These are phyloP conservation scores for Calonectria henricotiae DNA, from an alignment of 2,329 filamentous ascomycete genomes.

Conservation along the genomic window DNA sequence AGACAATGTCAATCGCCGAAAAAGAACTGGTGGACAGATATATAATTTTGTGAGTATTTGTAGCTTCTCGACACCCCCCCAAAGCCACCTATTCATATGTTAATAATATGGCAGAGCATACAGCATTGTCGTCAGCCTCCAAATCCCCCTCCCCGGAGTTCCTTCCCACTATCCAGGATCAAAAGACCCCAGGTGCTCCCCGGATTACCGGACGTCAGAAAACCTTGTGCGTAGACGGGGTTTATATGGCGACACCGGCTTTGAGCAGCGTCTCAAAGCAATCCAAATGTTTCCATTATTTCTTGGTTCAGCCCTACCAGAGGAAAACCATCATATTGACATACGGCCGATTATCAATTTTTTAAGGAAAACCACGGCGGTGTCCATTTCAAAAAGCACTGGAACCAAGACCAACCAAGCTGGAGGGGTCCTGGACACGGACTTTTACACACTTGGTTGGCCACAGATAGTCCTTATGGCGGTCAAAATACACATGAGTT, in stretches of 20 bases:
- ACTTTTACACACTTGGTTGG: neutral
- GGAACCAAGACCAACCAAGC: neutral
- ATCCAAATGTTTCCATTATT: conserved; percentile 18
- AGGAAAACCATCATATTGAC: neutral
- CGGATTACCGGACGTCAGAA: neutral
- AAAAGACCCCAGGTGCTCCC: neutral
- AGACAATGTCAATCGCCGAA: neutral
- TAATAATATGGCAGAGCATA: neutral
- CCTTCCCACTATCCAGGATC: neutral
- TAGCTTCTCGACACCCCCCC: neutral
- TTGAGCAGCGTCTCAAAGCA: conserved; percentile 1
- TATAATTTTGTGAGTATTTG: conserved; percentile 10
- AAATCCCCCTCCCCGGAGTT: neutral
- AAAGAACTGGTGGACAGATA: conserved; percentile 5
- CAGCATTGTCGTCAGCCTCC: neutral
- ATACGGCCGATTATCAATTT: neutral
- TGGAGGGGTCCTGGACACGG: neutral
- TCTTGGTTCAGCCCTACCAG: neutral
- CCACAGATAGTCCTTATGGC: neutral
- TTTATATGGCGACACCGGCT: neutral
- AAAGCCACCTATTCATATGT: too few species aligned
- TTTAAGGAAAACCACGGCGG: neutral
- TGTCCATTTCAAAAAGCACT: too few species aligned
- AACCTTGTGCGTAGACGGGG: neutral
- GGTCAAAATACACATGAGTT: conserved; percentile 1